Conservation (phyloP, 2,329 filamentous ascomycete species). For the Trichoderma polysporum region DNA sequence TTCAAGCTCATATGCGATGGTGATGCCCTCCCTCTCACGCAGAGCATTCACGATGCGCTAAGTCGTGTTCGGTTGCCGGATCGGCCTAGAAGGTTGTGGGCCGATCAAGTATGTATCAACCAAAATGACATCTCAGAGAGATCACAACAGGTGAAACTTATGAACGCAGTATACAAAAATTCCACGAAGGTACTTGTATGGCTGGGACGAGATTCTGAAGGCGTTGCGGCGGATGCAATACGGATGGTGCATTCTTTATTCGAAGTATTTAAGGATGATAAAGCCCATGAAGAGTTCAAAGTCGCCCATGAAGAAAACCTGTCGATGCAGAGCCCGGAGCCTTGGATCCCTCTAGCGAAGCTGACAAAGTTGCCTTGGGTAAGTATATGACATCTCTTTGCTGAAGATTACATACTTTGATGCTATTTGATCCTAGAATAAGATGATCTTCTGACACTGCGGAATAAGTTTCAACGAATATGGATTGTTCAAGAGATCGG, state of each 20-base stretch:
- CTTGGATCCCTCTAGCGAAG: slow-evolving; percentile 36
- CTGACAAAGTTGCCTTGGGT: slow-evolving; percentile 37
- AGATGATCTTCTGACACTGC: background rate
- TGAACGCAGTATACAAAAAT: slow-evolving; percentile 39
- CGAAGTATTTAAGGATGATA: slow-evolving; percentile 33
- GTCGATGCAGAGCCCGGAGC: slow-evolving; percentile 28
- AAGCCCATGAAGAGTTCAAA: slow-evolving; percentile 32
- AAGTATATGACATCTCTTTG: slow-evolving; percentile 19
- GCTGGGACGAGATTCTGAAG: slow-evolving; percentile 34
- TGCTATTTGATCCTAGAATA: too few relatives aligned
- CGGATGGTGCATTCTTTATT: slow-evolving; percentile 31
- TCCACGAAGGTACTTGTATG: slow-evolving; percentile 37
- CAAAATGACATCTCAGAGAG: slow-evolving; percentile 38
- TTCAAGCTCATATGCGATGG: slow-evolving; percentile 29
- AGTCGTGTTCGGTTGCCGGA: slow-evolving; percentile 30
- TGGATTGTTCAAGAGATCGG: slow-evolving; percentile 42
- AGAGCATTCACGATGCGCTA: slow-evolving; percentile 35
- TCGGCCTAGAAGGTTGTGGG: slow-evolving; percentile 35
- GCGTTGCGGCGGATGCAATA: slow-evolving; percentile 31
- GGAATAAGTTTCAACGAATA: slow-evolving; percentile 35
- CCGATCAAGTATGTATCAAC: slow-evolving; percentile 44
- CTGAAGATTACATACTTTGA: too few relatives aligned
- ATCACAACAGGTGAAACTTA: slow-evolving; percentile 39
- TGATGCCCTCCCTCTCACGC: slow-evolving; percentile 30
- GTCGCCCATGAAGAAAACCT: slow-evolving; percentile 33